Evolutionary conservation across 371 early-diverging fungal genomes (phyloP), one percentile per base, ranked within the genome.

Genomic region (Lichtheimia hyalospora): DNA sequence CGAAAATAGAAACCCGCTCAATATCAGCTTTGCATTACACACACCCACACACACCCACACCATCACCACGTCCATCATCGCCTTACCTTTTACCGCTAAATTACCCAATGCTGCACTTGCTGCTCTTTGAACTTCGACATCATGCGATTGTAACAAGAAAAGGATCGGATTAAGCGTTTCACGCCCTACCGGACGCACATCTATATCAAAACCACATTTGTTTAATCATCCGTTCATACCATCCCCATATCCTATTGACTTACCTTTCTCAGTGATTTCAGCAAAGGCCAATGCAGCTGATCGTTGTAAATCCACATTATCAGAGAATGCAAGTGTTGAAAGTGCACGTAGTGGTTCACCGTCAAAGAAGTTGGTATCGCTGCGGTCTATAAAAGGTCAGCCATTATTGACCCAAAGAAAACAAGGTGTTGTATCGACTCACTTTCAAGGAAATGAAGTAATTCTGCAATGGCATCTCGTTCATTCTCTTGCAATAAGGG

Each of bases 241-340:
- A 27, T 27, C n/a, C 49, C 13, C 21, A 16, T 20, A 23, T 20
- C n/a, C 5, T 10, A 34, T 8, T 34, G 34, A 34, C 34, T 34
- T 44, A 86, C 87, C 87, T 75, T 87, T 89, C 69, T 95, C 96
- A 7, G 95, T 92, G 43, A 95, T 89, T 76, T 96, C 95, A 44
- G 93, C 94, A 79, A 95, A 96, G 1, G 94, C 93, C 52, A 94
- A 75, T 20, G 96, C 94, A 1, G 95, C 95, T 15, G 93, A 93
- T 48, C 94, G 78, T 70, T 93, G 93, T 49, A 94, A 69, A 62
- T 92, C 94, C 18, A 94, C 84, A 67, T 92, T 91, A 58, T 91
- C 90, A 16, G 93, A 92, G 75, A 86, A 92, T 7, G 92, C 90
- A 23, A 95, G 73, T 4, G 90, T 91, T 14, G 92, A 88, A 24